Evolutionary conservation across 2,329 filamentous ascomycete species (phyloP).

Genomic region (Phyllosticta citribraziliensis): DNA sequence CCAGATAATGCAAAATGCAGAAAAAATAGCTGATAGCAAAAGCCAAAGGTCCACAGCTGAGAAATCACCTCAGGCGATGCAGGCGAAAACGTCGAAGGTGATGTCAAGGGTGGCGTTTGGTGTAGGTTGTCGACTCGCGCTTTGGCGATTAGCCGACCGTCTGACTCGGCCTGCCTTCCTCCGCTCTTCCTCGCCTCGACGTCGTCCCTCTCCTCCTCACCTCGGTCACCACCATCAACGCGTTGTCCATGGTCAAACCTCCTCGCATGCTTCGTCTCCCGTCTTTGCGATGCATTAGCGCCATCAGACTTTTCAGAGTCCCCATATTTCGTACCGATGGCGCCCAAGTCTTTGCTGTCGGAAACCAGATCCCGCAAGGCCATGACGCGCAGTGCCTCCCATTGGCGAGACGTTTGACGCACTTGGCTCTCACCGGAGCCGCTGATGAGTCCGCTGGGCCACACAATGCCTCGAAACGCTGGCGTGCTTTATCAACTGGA

Average conservation of each 20-base stretch:
- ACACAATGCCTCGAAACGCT: neutral
- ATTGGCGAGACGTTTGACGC: neutral
- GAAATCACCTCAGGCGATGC: neutral
- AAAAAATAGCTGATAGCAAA: neutral
- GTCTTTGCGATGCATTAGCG: neutral
- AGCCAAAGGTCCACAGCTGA: neutral
- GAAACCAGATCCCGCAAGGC: constrained; percentile 8
- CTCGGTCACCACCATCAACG: no score
- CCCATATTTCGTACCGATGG: constrained; percentile 1
- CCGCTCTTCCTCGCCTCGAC: neutral
- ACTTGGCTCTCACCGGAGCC: neutral
- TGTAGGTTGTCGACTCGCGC: neutral
- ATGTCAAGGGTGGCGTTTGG: constrained; percentile 6
- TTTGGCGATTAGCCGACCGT: neutral
- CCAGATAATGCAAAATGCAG: neutral
- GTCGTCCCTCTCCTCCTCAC: neutral
- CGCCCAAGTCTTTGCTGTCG: neutral
- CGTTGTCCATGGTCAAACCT: neutral
- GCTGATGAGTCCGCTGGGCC: neutral
- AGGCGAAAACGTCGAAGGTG: neutral
- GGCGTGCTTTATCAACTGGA: neutral
- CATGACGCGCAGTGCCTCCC: neutral
- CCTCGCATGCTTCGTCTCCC: neutral
- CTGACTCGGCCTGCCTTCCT: neutral
- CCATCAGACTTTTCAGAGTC: neutral